Evolutionary conservation across 2,329 filamentous ascomycete genomes (phyloP), one percentile per base, ranked within the genome.

Genomic region (Incumbomyces lentus): DNA sequence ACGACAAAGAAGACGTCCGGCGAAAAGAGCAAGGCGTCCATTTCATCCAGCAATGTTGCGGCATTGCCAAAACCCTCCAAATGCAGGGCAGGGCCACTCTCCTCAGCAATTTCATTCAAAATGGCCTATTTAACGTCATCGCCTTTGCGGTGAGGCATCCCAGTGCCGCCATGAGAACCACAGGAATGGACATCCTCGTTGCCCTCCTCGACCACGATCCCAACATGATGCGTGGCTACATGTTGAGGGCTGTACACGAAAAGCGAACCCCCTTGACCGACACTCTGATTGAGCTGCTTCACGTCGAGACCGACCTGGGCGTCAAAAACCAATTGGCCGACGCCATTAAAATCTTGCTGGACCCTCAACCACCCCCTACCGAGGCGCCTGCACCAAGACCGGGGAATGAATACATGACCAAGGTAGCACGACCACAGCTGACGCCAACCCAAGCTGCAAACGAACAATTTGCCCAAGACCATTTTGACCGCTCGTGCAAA

Each of bases 281-380:
- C 61, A 93, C 86, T 0, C 70, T 98, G 34, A 94, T 96, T 49
- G 90, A 95, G 57, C 73, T 98, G 35, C 75, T 98, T 1, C 75
- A 96, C 39, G 81, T 92, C 1, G 92, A 98, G 67, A 83, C 86
- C 14, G 92, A 98, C 60, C 72, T 96, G 13, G 92, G 92, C 0
- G 88, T 96, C 52, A 95, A 95, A 66, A 88, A 87, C 22, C 92
- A 96, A 63, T 83, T 96, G 59, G 88, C 89, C 2, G 92, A 98
- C 68, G 87, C 90, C 6, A 82, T 98, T 62, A 95, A 95, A 66
- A 84, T 96, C 17, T 72, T 98, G 10, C 74, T 98, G 31, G 92
- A 96, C 55, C 73, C 87, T 61, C 67, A 81, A 65, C 64, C 78
- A 40, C 73, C 74, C 42, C 65, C 73, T 47, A 77, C 76, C 32